These are phyloP conservation scores for Aureobasidium sp. DNA, from an alignment of 2,329 filamentous ascomycete genomes.

Conservation along the genomic window DNA sequence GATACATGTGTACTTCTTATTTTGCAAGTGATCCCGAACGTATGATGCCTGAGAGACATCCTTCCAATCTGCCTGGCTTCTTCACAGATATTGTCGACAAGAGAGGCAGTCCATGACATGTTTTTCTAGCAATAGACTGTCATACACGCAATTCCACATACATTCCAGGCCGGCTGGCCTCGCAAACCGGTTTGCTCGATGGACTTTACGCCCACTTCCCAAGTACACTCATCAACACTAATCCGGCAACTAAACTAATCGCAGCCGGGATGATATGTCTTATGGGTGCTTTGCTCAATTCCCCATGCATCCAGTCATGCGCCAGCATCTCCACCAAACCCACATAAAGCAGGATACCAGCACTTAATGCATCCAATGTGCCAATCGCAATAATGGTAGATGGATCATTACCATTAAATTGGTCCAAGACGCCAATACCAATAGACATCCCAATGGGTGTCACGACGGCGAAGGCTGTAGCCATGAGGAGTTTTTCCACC, in stretches of 20 bases:
- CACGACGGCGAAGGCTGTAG: slow-evolving; percentile 57
- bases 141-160: too few species aligned
- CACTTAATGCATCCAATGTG: slow-evolving; percentile 64
- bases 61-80: not conserved
- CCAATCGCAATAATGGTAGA: slow-evolving; percentile 64
- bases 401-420: slow-evolving; percentile 67
- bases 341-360: slow-evolving; percentile 73
- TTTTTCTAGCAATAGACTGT: not conserved
- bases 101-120: not conserved
- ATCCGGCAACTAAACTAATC: slow-evolving; percentile 49
- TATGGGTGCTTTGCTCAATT: slow-evolving; percentile 42
- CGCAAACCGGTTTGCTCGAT: not conserved
- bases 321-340: slow-evolving; percentile 75
- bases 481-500: slow-evolving; percentile 54
- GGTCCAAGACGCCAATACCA: slow-evolving; percentile 61
- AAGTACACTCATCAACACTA: slow-evolving; percentile 63
- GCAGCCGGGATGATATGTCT: slow-evolving; percentile 43
- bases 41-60: not conserved
- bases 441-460: slow-evolving; percentile 77
- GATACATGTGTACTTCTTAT: not conserved
- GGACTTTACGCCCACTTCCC: slow-evolving; percentile 61
- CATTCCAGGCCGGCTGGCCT: too few species aligned
- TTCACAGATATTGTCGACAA: not conserved
- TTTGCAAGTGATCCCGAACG: not conserved
- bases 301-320: slow-evolving; percentile 57